Percentiles rank a stretch among this genome's conserved stretches.
phyloP scores from a whole-genome alignment of 2,329 filamentous ascomycete species.

The Aspergillus pseudotamarii region DNA sequence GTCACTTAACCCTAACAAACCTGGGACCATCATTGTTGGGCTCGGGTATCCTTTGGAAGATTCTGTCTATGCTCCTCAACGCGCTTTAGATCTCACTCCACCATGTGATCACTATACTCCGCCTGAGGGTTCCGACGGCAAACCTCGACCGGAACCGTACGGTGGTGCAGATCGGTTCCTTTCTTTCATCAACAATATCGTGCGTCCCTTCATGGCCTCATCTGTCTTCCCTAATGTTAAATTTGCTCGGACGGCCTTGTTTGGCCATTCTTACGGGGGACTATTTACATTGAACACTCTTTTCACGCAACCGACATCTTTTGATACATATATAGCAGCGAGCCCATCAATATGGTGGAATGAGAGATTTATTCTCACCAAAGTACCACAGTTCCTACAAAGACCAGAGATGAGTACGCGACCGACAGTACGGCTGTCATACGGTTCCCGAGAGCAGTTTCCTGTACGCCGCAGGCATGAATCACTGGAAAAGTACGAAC shows the following conservation, averaged over 20 bases:
- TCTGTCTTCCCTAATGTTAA: constrained; percentile 34
- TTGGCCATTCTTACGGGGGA: constrained; percentile 55
- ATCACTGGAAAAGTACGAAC: constrained; percentile 32
- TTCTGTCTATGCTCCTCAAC: constrained; percentile 25
- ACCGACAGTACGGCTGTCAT: constrained; percentile 35
- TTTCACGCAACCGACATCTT: constrained; percentile 44
- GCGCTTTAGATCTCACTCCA: constrained; percentile 25
- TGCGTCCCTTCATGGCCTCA: constrained; percentile 34
- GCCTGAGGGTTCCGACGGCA: constrained; percentile 29
- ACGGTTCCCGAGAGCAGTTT: constrained; percentile 39
- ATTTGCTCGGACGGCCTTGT: constrained; percentile 47
- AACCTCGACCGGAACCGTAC: constrained; percentile 21
- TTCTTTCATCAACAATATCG: constrained; percentile 45
- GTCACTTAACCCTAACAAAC: constrained; percentile 14
- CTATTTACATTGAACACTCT: constrained; percentile 52
- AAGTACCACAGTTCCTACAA: constrained; percentile 32
- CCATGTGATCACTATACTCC: constrained; percentile 23
- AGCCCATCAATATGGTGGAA: constrained; percentile 56
- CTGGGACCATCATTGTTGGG: constrained; percentile 28
- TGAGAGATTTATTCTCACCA: constrained; percentile 42
- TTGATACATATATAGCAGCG: constrained; percentile 49
- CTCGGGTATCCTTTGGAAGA: constrained; percentile 27
- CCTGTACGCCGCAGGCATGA: constrained; percentile 32
- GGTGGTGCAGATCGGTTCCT: constrained; percentile 53
- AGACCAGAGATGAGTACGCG: constrained; percentile 8